Conservation (phyloP, 208 protist species). For the Strigomonas culicis region DNA sequence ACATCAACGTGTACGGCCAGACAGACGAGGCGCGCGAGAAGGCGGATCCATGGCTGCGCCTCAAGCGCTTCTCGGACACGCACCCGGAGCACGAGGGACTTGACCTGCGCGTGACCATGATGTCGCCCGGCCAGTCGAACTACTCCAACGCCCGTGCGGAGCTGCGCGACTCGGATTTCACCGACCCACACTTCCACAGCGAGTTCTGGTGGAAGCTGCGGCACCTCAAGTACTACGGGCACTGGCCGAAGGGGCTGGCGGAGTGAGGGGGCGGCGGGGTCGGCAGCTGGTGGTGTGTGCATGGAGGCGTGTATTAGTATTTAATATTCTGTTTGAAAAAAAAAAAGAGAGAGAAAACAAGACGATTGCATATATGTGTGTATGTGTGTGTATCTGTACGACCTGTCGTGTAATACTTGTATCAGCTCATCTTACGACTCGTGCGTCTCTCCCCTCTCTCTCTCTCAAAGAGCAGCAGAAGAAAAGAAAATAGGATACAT, state of each 20-base stretch:
- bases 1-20: constrained; percentile 73
- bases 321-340: background rate
- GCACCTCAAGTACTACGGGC: constrained; percentile 81
- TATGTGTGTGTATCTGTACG: too few species aligned
- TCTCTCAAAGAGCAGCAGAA: background rate
- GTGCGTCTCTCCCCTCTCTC: background rate
- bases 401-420: too few species aligned
- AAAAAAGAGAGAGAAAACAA: background rate
- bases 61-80: constrained; percentile 80
- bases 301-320: background rate
- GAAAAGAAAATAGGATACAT: background rate
- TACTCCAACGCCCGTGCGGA: constrained; percentile 72
- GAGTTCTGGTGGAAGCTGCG: constrained; percentile 89
- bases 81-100: constrained; percentile 84
- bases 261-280: constrained; percentile 29
- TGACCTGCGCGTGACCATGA: constrained; percentile 64
- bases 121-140: constrained; percentile 78
- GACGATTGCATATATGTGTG: too few species aligned
- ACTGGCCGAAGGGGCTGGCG: constrained; percentile 83
- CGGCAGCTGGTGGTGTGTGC: background rate
- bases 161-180: constrained; percentile 84
- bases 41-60: constrained; percentile 53
- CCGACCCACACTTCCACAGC: constrained; percentile 83
- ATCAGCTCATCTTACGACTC: too few species aligned
- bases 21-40: constrained; percentile 60